phyloP scores from a whole-genome alignment of 2,329 filamentous ascomycete genomes.

The Sarocladiaceae sp. region DNA sequence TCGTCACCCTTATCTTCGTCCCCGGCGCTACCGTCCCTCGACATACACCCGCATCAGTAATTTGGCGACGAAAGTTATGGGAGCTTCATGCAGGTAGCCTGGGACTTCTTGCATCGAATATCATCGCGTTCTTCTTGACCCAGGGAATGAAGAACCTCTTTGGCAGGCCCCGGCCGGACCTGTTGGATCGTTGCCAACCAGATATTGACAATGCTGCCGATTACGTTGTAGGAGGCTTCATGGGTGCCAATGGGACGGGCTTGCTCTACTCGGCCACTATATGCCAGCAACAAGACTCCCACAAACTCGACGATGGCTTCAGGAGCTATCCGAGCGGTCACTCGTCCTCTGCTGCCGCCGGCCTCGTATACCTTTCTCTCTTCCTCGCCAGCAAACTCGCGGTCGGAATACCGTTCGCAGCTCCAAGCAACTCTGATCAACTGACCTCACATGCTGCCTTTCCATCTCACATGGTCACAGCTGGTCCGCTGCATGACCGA shows the following conservation, averaged over 20 bases:
- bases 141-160: slow-evolving; percentile 78
- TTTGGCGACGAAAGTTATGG: slow-evolving; percentile 84
- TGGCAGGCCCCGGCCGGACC: slow-evolving; percentile 71
- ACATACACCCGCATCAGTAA: slow-evolving; percentile 56
- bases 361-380: slow-evolving; percentile 79
- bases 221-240: slow-evolving; percentile 61
- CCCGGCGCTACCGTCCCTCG: slow-evolving; percentile 65
- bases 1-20: slow-evolving; percentile 66
- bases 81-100: slow-evolving; percentile 85
- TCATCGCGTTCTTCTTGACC: slow-evolving; percentile 73
- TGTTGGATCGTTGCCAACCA: slow-evolving; percentile 75
- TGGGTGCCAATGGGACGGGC: slow-evolving; percentile 48
- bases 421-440: slow-evolving; percentile 37
- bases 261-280: slow-evolving; percentile 72
- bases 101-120: slow-evolving; percentile 71
- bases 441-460: slow-evolving; percentile 58
- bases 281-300: slow-evolving; percentile 61
- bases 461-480: slow-evolving; percentile 56
- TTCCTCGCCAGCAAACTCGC: slow-evolving; percentile 83
- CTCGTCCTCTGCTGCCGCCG: slow-evolving; percentile 67
- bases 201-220: slow-evolving; percentile 59
- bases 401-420: slow-evolving; percentile 67
- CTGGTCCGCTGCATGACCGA: slow-evolving; percentile 25
- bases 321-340: slow-evolving; percentile 63
- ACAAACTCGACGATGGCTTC: slow-evolving; percentile 74